phyloP scores from a whole-genome alignment of 139 green algal genomes.

The Edaphochlamys debaryana region DNA sequence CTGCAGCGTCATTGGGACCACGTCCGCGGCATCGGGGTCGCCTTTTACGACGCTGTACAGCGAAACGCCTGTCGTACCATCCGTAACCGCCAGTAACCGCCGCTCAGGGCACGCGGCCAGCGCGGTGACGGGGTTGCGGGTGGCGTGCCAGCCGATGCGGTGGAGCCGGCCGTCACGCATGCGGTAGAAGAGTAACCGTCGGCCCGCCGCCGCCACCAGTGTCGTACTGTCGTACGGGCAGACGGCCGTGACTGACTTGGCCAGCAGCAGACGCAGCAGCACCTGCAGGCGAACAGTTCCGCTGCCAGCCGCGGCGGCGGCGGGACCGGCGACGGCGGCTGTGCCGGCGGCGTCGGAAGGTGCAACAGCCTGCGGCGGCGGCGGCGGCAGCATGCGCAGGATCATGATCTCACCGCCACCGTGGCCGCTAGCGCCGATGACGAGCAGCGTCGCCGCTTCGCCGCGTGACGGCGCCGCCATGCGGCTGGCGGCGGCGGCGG shows the following conservation, averaged over 20 bases:
- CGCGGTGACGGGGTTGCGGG: neutral
- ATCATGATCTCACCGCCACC: slow-evolving; percentile 7
- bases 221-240: neutral
- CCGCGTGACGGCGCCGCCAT: neutral
- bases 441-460: neutral
- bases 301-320: neutral
- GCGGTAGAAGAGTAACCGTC: slow-evolving; percentile 22
- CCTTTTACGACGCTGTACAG: neutral
- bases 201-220: slow-evolving; percentile 13
- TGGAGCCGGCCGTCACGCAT: neutral
- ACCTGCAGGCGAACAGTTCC: neutral
- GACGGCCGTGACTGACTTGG: slow-evolving; percentile 6
- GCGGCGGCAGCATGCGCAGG: slow-evolving; percentile 4
- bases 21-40: neutral
- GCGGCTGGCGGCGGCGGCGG: neutral
- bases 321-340: neutral
- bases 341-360: neutral
- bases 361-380: neutral
- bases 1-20: neutral
- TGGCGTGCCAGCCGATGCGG: slow-evolving; percentile 19
- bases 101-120: slow-evolving; percentile 5
- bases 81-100: neutral
- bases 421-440: neutral
- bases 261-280: slow-evolving; percentile 11
- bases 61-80: neutral